Percentiles rank a stretch among this genome's conserved stretches.
Evolutionary conservation across 257 asterid species (phyloP).

Genomic region (Solanum habrochaites): DNA sequence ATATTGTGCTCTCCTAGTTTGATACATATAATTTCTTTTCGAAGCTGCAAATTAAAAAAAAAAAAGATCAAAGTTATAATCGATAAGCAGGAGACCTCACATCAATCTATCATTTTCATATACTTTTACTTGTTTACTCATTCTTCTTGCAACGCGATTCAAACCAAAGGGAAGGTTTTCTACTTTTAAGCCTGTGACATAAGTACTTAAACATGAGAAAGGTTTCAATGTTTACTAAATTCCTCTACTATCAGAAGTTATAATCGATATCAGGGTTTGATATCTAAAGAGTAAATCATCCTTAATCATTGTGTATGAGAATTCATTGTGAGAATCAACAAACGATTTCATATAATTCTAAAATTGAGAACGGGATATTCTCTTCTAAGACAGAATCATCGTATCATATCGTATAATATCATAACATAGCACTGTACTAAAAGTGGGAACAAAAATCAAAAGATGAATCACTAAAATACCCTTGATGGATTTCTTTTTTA

Average conservation of each 20-base stretch:
- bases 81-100: too few species aligned
- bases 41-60: not conserved
- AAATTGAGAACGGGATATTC: not conserved
- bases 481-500: too few species aligned
- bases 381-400: too few species aligned
- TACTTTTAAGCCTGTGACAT: not conserved
- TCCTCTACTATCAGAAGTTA: too few species aligned
- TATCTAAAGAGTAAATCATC: not conserved
- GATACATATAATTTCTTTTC: not conserved
- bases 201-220: not conserved
- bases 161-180: not conserved
- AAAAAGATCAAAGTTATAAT: not conserved
- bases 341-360: too few species aligned
- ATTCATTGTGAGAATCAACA: too few species aligned
- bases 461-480: too few species aligned
- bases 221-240: not conserved
- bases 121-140: not conserved
- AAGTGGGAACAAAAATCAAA: too few species aligned
- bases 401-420: too few species aligned
- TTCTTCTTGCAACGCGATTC: not conserved
- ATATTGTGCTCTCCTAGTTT: too few species aligned
- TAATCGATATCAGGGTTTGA: not conserved
- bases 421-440: too few species aligned
- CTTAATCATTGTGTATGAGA: not conserved
- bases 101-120: too few species aligned